phyloP scores from a whole-genome alignment of 2,329 filamentous ascomycete genomes.

The Claviceps digitariae region DNA sequence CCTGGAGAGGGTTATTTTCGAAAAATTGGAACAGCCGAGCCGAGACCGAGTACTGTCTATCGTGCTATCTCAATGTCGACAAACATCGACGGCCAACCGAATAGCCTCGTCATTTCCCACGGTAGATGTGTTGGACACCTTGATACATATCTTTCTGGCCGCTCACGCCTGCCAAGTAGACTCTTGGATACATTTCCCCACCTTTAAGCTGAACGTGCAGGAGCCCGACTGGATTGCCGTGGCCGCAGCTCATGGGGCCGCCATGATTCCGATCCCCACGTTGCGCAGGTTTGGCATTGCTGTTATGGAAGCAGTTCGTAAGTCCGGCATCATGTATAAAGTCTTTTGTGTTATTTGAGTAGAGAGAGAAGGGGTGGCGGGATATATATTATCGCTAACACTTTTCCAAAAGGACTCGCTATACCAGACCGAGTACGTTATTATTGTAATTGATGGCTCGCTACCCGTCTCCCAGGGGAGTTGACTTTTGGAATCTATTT shows the following conservation, averaged over 20 bases:
- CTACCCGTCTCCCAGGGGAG: no score
- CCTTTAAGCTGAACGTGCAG: conserved; percentile 40
- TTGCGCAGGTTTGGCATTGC: conserved; percentile 48
- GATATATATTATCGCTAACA: neutral
- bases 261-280: conserved; percentile 40
- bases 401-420: conserved; percentile 13
- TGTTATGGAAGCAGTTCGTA: conserved; percentile 37
- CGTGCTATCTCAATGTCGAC: conserved; percentile 45
- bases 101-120: conserved; percentile 50
- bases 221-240: conserved; percentile 46
- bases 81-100: conserved; percentile 32
- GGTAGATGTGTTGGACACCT: conserved; percentile 43
- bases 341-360: no score
- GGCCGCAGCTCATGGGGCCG: conserved; percentile 48
- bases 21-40: conserved; percentile 30
- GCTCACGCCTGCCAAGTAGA: conserved; percentile 42
- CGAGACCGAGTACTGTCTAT: conserved; percentile 52
- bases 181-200: conserved; percentile 48
- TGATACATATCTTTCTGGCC: conserved; percentile 47
- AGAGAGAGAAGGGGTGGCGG: neutral
- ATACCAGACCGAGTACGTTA: conserved; percentile 19
- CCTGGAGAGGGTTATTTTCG: conserved; percentile 26
- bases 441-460: no score
- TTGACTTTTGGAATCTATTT: no score
- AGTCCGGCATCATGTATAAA: no score